phyloP scores from a whole-genome alignment of 2,329 filamentous ascomycete genomes.

The Exophiala phaeomuriformis region DNA sequence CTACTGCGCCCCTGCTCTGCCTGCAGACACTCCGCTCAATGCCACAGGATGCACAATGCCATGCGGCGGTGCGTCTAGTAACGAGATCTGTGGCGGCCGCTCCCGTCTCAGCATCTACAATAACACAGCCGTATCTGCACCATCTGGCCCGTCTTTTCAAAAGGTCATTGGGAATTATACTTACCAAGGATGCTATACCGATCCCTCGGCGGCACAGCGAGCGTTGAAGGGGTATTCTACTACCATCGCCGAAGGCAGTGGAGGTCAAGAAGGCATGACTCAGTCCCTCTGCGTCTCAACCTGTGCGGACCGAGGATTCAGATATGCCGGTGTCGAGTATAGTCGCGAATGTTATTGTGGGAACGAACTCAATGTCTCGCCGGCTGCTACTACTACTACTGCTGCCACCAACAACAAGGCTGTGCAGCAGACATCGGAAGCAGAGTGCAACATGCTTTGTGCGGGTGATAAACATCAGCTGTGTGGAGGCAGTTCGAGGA shows the following conservation, averaged over 20 bases:
- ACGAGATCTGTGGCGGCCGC: slow-evolving; percentile 27
- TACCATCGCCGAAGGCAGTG: slow-evolving; percentile 37
- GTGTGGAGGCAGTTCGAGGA: slow-evolving; percentile 25
- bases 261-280: slow-evolving; percentile 39
- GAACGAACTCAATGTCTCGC: slow-evolving; percentile 15
- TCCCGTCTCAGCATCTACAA: slow-evolving; percentile 18
- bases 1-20: slow-evolving; percentile 9
- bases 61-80: slow-evolving; percentile 24
- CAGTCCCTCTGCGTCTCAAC: slow-evolving; percentile 28
- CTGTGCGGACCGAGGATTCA: slow-evolving; percentile 26
- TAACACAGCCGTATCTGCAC: slow-evolving; percentile 15
- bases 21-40: slow-evolving; percentile 7
- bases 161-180: slow-evolving; percentile 3
- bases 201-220: slow-evolving; percentile 14
- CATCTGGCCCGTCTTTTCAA: slow-evolving; percentile 12
- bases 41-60: slow-evolving; percentile 25
- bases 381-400: slow-evolving; percentile 9
- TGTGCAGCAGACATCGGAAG: neutral
- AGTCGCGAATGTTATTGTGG: slow-evolving; percentile 33
- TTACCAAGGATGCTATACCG: slow-evolving; percentile 25
- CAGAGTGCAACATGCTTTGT: slow-evolving; percentile 20
- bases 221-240: slow-evolving; percentile 13
- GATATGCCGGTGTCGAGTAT: slow-evolving; percentile 37
- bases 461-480: slow-evolving; percentile 23
- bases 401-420: slow-evolving; percentile 14